Evolutionary conservation across 768 basidiomycete species (phyloP).

Genomic region (Naganishia onofrii): DNA sequence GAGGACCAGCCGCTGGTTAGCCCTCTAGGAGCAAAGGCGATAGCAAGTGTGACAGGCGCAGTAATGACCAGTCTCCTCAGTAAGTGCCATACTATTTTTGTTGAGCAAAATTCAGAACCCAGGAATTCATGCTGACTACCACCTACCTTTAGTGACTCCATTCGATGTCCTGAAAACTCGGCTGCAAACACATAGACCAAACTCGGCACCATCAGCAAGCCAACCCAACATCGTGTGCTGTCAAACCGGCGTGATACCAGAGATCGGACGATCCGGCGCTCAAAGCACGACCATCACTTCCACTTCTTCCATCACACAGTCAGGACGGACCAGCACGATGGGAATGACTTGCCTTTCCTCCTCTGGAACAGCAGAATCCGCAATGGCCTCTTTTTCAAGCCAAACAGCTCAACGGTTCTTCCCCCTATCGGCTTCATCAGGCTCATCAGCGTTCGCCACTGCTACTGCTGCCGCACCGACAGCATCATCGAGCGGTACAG

Average conservation of each 20-base stretch:
- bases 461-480: not conserved
- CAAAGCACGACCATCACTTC: conserved; percentile 21
- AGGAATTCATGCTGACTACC: not conserved
- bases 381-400: conserved; percentile 27
- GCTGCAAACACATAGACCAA: conserved; percentile 68
- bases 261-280: conserved; percentile 18
- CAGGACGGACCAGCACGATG: conserved; percentile 3
- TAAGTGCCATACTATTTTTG: conserved; percentile 35
- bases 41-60: conserved; percentile 50
- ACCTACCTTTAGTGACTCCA: conserved; percentile 75
- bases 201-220: conserved; percentile 32
- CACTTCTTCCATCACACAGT: not conserved
- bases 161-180: conserved; percentile 98
- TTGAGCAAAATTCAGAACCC: not conserved
- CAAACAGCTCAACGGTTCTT: conserved; percentile 18
- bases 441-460: not conserved
- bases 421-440: not conserved
- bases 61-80: conserved; percentile 45
- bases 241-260: conserved; percentile 44
- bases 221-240: conserved; percentile 41
- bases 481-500: not conserved
- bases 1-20: conserved; percentile 33
- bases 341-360: conserved; percentile 32
- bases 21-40: conserved; percentile 46
- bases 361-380: conserved; percentile 25